Evolutionary conservation across 106 monocot genomes (phyloP), one percentile per base, ranked within the genome.

Genomic region (Amphibolis antarctica): DNA sequence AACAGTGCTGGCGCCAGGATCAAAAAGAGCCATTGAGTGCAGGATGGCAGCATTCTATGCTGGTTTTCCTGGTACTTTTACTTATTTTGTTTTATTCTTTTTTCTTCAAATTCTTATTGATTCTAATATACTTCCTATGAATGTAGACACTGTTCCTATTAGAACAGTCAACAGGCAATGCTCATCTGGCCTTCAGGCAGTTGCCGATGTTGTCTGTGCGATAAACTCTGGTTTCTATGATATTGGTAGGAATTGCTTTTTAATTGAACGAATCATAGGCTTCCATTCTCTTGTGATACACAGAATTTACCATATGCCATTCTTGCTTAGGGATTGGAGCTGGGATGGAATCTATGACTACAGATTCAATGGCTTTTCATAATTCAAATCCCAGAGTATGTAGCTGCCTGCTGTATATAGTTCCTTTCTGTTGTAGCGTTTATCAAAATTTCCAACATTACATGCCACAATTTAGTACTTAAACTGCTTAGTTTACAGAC

Each of bases 161-260:
- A 74, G 82, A 70, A 92, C 92, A 2, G 92, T 92, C 49, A 92
- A 92, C 59, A 62, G 92, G 21, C 92, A 92, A 46, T 92, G 92
- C 58, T 92, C 92, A 3, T 92, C 92, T 53, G 87, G 92, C 44
- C 79, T 92, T 49, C 92, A 92, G 70, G 92, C 92, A 57, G 87
- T 92, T 46, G 92, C 92, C 65, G 92, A 92, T 82, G 87, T 92
- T 69, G 92, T 76, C 64, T 87, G 87, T 68, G 78, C 86, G 25
- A 92, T 92, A 18, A 92, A 87, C 70, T 81, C 87, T 77, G 92
- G 92, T 17, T 92, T 79, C 61, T 92, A 92, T 70, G 84, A 92
- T 57, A 87, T 92, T 56, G 92, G 92, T 92, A 44, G 51, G 54
- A 42, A 42, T 44, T 3, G 52, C 20, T 1, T 12, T 31, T 30